Evolutionary conservation across 768 basidiomycete genomes (phyloP), one percentile per base, ranked within the genome.

Genomic region (Paxillus ammoniavirescens): DNA sequence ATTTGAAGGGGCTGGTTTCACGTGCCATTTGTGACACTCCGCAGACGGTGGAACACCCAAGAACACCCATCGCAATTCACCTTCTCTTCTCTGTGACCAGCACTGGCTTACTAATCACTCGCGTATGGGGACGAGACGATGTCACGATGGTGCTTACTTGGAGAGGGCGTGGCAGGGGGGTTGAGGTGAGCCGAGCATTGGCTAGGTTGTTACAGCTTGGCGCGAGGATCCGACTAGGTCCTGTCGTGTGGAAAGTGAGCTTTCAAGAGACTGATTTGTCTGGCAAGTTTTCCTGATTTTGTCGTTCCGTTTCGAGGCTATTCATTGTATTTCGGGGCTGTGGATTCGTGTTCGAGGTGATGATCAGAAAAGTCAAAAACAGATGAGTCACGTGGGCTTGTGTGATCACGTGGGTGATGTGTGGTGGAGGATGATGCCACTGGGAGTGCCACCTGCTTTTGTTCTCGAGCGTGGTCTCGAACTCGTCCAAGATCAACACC

Each of bases 221-320:
- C 1, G 73, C 79, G 0, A 79, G 60, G 13, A 80, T 76, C 72
- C 9, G 59, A 58, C 42, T 69, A 69, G 87, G 76, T 65, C n/a
- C n/a, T 21, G 21, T 21, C 21, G 21, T 21, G 21, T 21, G 3
- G 21, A 21, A 21, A 21, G 21, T 86, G 79, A 0, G 80, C 73
- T 54, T 88, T 77, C 23, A 90, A 69, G 0, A 59, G 58, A 0
- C 78, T 76, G 44, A 90, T 89, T 56, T 88, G 75, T 14, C 67
- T 70, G 38, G 71, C 12, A 90, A 67, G 36, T 80, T 76, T 40
- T 72, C 75, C 50, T 84, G 81, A 47, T 63, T 75, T 26, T 62
- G 68, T 42, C 64, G 65, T 26, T 77, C 76, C 10, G 71, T 67
- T 38, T 72, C 59, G 2, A 55, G 57, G 57, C 79, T 75, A 54